Conservation (phyloP, 2,329 filamentous ascomycete species). For the Neonectria hederae region DNA sequence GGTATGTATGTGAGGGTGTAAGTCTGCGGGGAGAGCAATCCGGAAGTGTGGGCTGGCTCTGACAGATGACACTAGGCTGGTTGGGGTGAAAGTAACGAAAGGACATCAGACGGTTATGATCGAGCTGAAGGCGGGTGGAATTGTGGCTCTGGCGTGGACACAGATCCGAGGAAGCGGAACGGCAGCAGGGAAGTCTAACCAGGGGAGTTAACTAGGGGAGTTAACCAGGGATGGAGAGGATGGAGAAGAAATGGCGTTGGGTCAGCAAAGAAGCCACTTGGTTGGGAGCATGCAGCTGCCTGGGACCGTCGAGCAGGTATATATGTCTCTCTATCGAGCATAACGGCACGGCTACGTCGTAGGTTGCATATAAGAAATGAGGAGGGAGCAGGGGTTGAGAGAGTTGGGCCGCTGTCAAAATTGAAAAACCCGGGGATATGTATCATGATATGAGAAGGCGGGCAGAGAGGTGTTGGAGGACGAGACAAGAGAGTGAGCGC, state of each 20-base stretch:
- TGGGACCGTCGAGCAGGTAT: conserved; percentile 18
- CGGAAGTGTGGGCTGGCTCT: conserved; percentile 19
- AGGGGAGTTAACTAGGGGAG: not conserved
- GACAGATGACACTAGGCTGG: conserved; percentile 41
- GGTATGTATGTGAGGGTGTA: conserved; percentile 25
- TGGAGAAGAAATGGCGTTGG: conserved; percentile 16
- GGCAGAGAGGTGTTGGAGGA: conserved; percentile 18
- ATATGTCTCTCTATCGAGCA: conserved; percentile 14
- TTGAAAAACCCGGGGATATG: conserved; percentile 8
- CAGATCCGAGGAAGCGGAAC: conserved; percentile 28
- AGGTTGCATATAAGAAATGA: conserved; percentile 13
- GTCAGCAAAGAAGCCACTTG: conserved; percentile 18
- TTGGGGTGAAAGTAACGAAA: conserved; percentile 46
- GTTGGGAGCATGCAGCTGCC: conserved; percentile 10
- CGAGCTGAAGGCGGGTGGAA: conserved; percentile 32
- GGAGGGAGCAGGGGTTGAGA: conserved; percentile 18
- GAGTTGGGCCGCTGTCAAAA: conserved; percentile 20
- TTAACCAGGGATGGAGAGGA: conserved; percentile 26
- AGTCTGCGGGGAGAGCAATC: conserved; percentile 13
- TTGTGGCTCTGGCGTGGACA: conserved; percentile 28
- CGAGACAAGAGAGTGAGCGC: conserved; percentile 20
- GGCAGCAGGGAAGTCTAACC: conserved; percentile 6
- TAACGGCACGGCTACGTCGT: conserved; percentile 10
- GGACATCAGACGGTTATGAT: conserved; percentile 28
- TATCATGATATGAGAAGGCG: conserved; percentile 16